A percentile compares a stretch with the other conserved stretches of the same genome.
phyloP scores from a whole-genome alignment of 805 yeast species.

The Ogataea nonfermentans region DNA sequence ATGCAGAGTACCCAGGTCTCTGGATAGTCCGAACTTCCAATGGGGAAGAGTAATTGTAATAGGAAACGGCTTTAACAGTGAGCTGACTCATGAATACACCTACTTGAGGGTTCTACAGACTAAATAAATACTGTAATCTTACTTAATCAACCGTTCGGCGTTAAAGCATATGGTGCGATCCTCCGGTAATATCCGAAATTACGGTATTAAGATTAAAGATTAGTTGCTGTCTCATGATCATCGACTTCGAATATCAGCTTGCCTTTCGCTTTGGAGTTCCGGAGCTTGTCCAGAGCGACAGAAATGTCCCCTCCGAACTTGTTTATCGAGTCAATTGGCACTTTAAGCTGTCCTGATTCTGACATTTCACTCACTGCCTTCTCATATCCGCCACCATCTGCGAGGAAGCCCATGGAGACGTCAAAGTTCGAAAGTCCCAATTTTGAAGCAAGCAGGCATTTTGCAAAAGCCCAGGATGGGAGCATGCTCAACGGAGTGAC shows the following conservation, averaged over 20 bases:
- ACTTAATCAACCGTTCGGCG: neutral
- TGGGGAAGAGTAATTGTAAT: conserved; percentile 16
- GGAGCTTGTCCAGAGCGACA: conserved; percentile 45
- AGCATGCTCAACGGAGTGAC: conserved; percentile 12
- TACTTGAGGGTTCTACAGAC: conserved; percentile 4
- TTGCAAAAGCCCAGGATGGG: neutral
- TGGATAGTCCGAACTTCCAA: conserved; percentile 12
- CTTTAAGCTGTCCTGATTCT: conserved; percentile 1
- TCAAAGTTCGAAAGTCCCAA: neutral
- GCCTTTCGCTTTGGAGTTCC: conserved; percentile 52
- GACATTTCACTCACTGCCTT: conserved; percentile 7
- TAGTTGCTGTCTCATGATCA: no score
- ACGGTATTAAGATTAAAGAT: no score
- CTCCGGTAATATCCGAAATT: no score
- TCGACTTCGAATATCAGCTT: conserved; percentile 50
- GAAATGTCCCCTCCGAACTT: conserved; percentile 34
- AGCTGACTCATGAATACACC: conserved; percentile 10
- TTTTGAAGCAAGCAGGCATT: neutral
- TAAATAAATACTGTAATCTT: neutral
- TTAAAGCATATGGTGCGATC: no score
- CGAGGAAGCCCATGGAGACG: neutral
- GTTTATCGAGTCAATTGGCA: conserved; percentile 32
- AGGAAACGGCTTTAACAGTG: conserved; percentile 8
- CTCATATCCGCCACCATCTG: neutral
- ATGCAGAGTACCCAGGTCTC: conserved; percentile 2